These are phyloP conservation scores for Leucocoprinus sp. DNA, from an alignment of 768 basidiomycete genomes.

Conservation along the genomic window DNA sequence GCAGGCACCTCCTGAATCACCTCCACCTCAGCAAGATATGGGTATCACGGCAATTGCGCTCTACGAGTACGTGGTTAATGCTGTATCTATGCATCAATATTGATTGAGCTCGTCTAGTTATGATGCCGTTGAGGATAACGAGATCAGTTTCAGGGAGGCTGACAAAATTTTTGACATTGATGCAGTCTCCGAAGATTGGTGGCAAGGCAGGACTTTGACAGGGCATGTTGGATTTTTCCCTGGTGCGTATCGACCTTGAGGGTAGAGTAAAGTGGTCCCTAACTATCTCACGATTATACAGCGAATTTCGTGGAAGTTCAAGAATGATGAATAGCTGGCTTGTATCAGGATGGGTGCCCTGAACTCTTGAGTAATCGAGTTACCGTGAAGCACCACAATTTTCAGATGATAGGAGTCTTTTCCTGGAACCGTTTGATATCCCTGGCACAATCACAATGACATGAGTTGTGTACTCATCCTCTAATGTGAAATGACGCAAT, in stretches of 20 bases:
- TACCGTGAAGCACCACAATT: background rate
- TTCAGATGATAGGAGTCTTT: background rate
- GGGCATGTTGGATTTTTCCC: slow-evolving; percentile 69
- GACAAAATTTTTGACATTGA: slow-evolving; percentile 75
- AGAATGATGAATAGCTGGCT: slow-evolving; percentile 15
- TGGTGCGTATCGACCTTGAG: slow-evolving; percentile 38
- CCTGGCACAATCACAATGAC: too few species aligned
- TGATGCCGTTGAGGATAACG: slow-evolving; percentile 88
- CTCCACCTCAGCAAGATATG: slow-evolving; percentile 36
- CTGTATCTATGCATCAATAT: background rate
- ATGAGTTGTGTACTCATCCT: too few species aligned
- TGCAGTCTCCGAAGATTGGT: slow-evolving; percentile 83
- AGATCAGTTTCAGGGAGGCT: slow-evolving; percentile 77
- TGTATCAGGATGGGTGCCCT: background rate
- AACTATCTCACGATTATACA: slow-evolving; percentile 9
- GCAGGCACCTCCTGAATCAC: slow-evolving; percentile 35
- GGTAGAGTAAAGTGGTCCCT: background rate
- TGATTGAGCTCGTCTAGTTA: slow-evolving; percentile 40
- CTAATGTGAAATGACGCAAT: too few species aligned
- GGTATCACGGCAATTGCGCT: slow-evolving; percentile 57
- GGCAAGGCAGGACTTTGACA: slow-evolving; percentile 55
- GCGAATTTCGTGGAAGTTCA: slow-evolving; percentile 33
- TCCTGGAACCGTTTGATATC: too few species aligned
- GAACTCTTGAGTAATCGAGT: too few species aligned
- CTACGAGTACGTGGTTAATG: slow-evolving; percentile 50